These are phyloP conservation scores for Sinapis alba DNA, from an alignment of 441 rosid species.

Conservation along the genomic window DNA sequence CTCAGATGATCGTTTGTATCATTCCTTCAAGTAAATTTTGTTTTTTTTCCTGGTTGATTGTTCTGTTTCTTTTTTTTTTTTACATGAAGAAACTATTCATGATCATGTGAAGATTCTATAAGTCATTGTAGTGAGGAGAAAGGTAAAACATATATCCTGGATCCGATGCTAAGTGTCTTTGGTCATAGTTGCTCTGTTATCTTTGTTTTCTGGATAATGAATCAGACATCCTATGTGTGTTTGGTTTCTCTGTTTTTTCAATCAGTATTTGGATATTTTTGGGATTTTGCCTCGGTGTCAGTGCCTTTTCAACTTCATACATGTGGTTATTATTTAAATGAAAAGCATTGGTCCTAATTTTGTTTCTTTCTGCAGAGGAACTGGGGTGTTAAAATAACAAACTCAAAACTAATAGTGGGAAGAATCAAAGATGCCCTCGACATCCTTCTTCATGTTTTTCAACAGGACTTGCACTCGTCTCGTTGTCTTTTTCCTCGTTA, in stretches of 20 bases:
- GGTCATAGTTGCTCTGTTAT: background rate
- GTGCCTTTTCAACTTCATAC: conserved; percentile 12
- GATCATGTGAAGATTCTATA: background rate
- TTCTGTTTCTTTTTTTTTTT: background rate
- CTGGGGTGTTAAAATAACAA: background rate
- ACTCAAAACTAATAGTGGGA: conserved; percentile 28
- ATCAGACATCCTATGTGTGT: background rate
- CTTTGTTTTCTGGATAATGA: background rate
- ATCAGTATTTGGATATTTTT: background rate
- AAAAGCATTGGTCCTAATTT: conserved; percentile 7
- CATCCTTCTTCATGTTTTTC: conserved; percentile 64
- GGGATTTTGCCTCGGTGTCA: conserved; percentile 5
- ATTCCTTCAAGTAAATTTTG: background rate
- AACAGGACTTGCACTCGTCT: conserved; percentile 65
- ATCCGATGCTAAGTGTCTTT: conserved; percentile 14
- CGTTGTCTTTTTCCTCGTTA: conserved; percentile 79
- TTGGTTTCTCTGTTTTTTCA: background rate
- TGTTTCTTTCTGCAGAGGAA: conserved; percentile 34
- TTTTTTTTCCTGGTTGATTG: background rate
- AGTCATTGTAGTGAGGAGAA: background rate
- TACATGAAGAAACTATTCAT: background rate
- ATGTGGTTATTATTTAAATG: background rate
- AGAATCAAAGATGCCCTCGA: conserved; percentile 76
- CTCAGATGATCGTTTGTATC: background rate
- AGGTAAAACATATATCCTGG: background rate